Percentiles rank a stretch among this genome's conserved stretches.
These are phyloP conservation scores for Vigna hirtella DNA, from an alignment of 306 rosid genomes.

Conservation along the genomic window DNA sequence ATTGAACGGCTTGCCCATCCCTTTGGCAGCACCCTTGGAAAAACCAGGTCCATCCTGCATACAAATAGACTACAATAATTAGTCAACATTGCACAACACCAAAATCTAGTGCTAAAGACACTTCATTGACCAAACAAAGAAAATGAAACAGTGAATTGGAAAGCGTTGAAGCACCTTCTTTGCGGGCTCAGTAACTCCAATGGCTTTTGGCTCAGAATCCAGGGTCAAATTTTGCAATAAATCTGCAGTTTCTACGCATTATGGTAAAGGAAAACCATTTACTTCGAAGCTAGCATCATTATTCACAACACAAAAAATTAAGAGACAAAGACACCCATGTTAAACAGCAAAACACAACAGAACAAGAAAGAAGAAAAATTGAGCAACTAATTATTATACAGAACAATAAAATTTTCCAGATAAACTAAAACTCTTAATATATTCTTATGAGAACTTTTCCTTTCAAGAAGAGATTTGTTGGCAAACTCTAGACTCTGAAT, in stretches of 20 bases:
- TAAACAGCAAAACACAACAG: background rate
- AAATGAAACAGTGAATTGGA: background rate
- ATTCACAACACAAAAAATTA: background rate
- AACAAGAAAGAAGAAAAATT: background rate
- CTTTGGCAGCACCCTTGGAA: slow-evolving; percentile 41
- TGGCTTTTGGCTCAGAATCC: slow-evolving; percentile 49
- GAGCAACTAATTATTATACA: background rate
- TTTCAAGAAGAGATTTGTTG: background rate
- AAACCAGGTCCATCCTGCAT: slow-evolving; percentile 48
- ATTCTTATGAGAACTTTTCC: background rate
- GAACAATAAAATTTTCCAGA: background rate
- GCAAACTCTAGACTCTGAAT: background rate
- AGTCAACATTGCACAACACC: background rate
- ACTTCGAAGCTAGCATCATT: background rate
- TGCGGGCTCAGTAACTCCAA: slow-evolving; percentile 40
- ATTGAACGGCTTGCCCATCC: slow-evolving; percentile 50
- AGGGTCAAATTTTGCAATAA: slow-evolving; percentile 56
- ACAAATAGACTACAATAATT: slow-evolving; percentile 7
- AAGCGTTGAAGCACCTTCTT: slow-evolving; percentile 47
- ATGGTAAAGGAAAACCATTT: slow-evolving; percentile 31
- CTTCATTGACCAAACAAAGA: background rate
- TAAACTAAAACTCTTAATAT: background rate
- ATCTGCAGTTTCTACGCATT: slow-evolving; percentile 21
- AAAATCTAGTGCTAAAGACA: background rate
- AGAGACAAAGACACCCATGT: background rate